Evolutionary conservation across 2,329 filamentous ascomycete species (phyloP), one percentile per base, ranked within the genome.

Genomic region (Westerdykella aurantiaca): DNA sequence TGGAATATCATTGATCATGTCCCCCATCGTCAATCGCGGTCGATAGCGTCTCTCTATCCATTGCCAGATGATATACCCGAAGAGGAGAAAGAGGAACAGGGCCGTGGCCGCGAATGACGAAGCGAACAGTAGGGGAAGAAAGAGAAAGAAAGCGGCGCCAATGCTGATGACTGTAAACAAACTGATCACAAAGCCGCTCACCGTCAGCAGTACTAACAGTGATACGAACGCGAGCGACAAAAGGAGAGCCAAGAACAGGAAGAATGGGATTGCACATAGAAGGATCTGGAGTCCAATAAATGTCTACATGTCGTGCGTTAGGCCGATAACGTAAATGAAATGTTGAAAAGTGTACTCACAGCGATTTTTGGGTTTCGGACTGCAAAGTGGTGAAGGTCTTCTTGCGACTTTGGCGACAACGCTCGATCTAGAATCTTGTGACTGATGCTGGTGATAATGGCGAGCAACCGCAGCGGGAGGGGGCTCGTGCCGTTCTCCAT

Each of bases 191-290:
- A 12, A 29, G 25, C 25, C 25, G 25, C 7, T 9, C 11, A 12
- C 25, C 10, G 10, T 29, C 25, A 29, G 25, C 25, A 29, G 9
- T 29, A 29, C 25, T 29, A 7, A 29, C 25, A 29, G 25, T 29
- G 25, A 29, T 29, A 29, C 10, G 25, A 29, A 29, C 4, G 11
- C 25, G 25, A 12, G 25, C 11, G 25, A 9, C 25, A 29, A 29
- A 10, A 88, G 61, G 63, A 93, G 87, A 46, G 81, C 79, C 85
- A 76, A 50, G 71, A 93, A 91, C 49, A 89, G 69, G 34, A 82
- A 66, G 46, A 90, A 56, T 1, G 87, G 87, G 12, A 86, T 65
- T 45, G 81, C 76, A 12, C 81, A 81, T 49, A 89, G 74, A 46
- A 81, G 63, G 45, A 83, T 56, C 62, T 90, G 86, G 23, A 77